Evolutionary conservation across 106 monocot genomes (phyloP).

Genomic region (Dendrobium officinale): DNA sequence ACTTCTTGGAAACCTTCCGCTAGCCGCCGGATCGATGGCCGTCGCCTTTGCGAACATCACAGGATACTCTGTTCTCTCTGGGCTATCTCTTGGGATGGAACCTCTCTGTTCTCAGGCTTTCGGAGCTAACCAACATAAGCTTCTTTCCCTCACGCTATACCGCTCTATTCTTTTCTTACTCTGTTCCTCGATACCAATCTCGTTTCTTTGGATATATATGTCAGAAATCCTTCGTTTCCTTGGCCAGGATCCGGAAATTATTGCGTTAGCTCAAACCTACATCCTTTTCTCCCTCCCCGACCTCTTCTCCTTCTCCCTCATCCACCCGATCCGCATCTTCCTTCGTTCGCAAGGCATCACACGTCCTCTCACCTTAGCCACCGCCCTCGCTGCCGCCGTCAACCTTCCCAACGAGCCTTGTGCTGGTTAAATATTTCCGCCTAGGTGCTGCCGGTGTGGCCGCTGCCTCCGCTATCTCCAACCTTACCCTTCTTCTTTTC

Average conservation of each 20-base stretch:
- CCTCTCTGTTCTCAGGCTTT: slow-evolving; percentile 58
- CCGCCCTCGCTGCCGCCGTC: slow-evolving; percentile 13
- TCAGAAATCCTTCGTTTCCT: slow-evolving; percentile 7
- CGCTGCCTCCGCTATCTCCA: slow-evolving; percentile 18
- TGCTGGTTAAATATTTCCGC: slow-evolving; percentile 8
- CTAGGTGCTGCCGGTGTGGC: slow-evolving; percentile 14
- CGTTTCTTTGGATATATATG: slow-evolving; percentile 27
- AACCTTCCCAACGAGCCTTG: slow-evolving; percentile 12
- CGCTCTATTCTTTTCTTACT: slow-evolving; percentile 24
- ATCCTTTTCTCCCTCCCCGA: slow-evolving; percentile 21
- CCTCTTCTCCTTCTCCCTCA: slow-evolving; percentile 26
- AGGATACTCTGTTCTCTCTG: slow-evolving; percentile 65
- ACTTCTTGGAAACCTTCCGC: slow-evolving; percentile 16
- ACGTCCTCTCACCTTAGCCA: slow-evolving; percentile 14
- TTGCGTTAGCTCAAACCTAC: slow-evolving; percentile 9
- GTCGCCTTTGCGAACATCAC: slow-evolving; percentile 68
- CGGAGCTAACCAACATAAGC: slow-evolving; percentile 25
- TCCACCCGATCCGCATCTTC: slow-evolving; percentile 30
- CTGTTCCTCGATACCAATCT: slow-evolving; percentile 19
- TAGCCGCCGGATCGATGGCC: slow-evolving; percentile 22
- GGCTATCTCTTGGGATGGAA: slow-evolving; percentile 56
- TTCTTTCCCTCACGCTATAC: slow-evolving; percentile 20
- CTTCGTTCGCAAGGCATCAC: slow-evolving; percentile 28
- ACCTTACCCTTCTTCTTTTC: slow-evolving; percentile 12
- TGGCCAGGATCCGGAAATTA: slow-evolving; percentile 22